phyloP scores from a whole-genome alignment of 768 basidiomycete species.

The Mrakia gelida region DNA sequence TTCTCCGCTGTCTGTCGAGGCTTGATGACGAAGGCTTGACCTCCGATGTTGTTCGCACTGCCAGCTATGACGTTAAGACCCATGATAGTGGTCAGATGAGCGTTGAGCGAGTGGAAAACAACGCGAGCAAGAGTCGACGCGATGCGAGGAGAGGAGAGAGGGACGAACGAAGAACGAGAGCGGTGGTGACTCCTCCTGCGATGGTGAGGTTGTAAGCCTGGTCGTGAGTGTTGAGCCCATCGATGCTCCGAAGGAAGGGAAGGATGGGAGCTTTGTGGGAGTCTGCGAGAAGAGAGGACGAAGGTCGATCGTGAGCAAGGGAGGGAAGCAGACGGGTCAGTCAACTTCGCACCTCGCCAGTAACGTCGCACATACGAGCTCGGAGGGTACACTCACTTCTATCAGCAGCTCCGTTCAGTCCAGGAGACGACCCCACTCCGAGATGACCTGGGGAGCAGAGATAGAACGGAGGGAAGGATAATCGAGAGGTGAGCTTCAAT shows the following conservation, averaged over 20 bases:
- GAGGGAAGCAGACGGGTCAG: too few species aligned
- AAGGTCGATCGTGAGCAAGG: too few species aligned
- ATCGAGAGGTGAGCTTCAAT: too few species aligned
- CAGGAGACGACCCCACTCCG: slow-evolving; percentile 71
- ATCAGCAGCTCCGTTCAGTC: slow-evolving; percentile 43
- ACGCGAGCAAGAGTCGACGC: too few species aligned
- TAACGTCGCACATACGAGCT: too few species aligned
- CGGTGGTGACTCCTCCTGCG: slow-evolving; percentile 82
- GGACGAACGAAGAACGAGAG: slow-evolving; percentile 60
- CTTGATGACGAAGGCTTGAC: slow-evolving; percentile 75
- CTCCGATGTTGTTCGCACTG: too few species aligned
- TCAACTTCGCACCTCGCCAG: too few species aligned
- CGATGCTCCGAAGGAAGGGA: slow-evolving; percentile 24
- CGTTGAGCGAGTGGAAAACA: too few species aligned
- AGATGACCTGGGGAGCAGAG: slow-evolving; percentile 54
- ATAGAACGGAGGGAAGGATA: too few species aligned
- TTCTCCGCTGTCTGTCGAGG: slow-evolving; percentile 64
- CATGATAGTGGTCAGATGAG: too few species aligned
- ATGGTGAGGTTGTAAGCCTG: slow-evolving; percentile 60
- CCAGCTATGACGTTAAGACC: too few species aligned
- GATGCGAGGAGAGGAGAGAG: too few species aligned
- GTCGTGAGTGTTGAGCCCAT: slow-evolving; percentile 29
- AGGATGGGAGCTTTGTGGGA: slow-evolving; percentile 28
- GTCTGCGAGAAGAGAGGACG: slow-evolving; percentile 3
- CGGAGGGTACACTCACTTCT: slow-evolving; percentile 17